Evolutionary conservation across 805 yeast species (phyloP).

Genomic region (Brettanomyces nanus): DNA sequence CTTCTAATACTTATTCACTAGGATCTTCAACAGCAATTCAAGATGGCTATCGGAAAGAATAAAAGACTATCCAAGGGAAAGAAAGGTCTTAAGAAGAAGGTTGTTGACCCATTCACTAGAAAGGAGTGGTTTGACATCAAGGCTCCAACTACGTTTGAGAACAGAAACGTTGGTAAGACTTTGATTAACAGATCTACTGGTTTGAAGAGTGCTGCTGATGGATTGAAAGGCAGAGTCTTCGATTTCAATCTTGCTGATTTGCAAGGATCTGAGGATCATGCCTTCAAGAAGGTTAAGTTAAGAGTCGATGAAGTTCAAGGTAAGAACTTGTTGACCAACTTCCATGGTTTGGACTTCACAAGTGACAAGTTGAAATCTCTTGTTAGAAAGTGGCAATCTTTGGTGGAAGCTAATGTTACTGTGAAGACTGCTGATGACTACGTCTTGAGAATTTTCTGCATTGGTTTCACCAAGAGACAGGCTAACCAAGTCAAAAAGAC

Average conservation of each 20-base stretch:
- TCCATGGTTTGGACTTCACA: conserved; percentile 99
- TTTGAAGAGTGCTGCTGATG: conserved; percentile 96
- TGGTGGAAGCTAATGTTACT: conserved; percentile 96
- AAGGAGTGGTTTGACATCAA: conserved; percentile 98
- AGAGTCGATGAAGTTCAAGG: conserved; percentile 99
- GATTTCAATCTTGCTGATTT: conserved; percentile 95
- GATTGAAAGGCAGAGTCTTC: conserved; percentile 95
- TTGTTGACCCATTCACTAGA: conserved; percentile 98
- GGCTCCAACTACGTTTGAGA: conserved; percentile 98
- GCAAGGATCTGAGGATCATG: conserved; percentile 98
- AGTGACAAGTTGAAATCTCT: conserved; percentile 95
- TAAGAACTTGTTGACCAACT: conserved; percentile 96
- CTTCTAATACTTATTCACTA: neutral
- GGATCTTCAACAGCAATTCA: conserved; percentile 9
- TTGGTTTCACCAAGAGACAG: conserved; percentile 98
- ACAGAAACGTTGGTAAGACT: conserved; percentile 98
- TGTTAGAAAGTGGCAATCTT: conserved; percentile 98
- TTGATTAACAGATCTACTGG: conserved; percentile 97
- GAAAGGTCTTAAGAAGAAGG: conserved; percentile 99
- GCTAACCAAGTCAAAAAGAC: conserved; percentile 96
- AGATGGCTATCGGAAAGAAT: conserved; percentile 56
- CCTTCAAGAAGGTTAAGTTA: conserved; percentile 94
- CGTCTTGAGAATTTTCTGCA: conserved; percentile 91
- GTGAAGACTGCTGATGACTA: conserved; percentile 97
- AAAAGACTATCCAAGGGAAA: conserved; percentile 82